A percentile compares a stretch with the other conserved stretches of the same genome.
These are phyloP conservation scores for Globisporangium uncinulatum DNA, from an alignment of 352 stramenopile genomes.

Conservation along the genomic window DNA sequence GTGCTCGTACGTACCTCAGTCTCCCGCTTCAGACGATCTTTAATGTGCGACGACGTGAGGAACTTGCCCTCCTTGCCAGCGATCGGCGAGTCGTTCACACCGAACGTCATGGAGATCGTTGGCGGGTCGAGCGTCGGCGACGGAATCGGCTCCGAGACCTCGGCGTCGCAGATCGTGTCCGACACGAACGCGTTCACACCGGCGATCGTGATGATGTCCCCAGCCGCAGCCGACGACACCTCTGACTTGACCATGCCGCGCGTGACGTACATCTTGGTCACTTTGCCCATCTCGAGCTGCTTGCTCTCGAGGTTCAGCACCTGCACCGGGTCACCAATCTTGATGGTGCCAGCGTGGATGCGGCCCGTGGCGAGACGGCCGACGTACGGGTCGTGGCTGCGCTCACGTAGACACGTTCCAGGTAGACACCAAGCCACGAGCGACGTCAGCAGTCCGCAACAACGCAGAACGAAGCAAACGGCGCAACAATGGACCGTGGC, in stretches of 20 bases:
- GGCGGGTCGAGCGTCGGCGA: conserved; percentile 94
- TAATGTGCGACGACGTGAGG: conserved; percentile 94
- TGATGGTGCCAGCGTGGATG: conserved; percentile 91
- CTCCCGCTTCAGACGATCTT: conserved; percentile 92
- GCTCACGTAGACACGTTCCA: not conserved
- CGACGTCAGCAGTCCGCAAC: not conserved
- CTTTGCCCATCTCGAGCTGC: conserved; percentile 63
- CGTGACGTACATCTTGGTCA: conserved; percentile 89
- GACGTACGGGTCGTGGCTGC: conserved; percentile 97
- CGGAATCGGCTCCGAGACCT: conserved; percentile 79
- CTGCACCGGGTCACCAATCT: conserved; percentile 86
- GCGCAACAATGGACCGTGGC: not conserved
- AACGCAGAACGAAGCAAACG: not conserved
- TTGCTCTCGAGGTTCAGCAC: conserved; percentile 86
- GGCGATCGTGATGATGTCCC: conserved; percentile 97
- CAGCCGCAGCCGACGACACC: conserved; percentile 80
- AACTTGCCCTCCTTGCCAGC: conserved; percentile 96
- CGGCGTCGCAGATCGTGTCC: conserved; percentile 82
- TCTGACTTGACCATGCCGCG: conserved; percentile 80
- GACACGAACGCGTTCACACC: conserved; percentile 90
- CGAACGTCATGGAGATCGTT: conserved; percentile 98
- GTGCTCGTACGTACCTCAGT: conserved; percentile 52
- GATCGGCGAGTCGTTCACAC: conserved; percentile 96
- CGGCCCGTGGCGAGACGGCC: conserved; percentile 95
- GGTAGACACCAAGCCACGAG: too few species aligned